Conservation (phyloP, 495 filamentous ascomycete species). For the Parathielavia hyrcaniae region DNA sequence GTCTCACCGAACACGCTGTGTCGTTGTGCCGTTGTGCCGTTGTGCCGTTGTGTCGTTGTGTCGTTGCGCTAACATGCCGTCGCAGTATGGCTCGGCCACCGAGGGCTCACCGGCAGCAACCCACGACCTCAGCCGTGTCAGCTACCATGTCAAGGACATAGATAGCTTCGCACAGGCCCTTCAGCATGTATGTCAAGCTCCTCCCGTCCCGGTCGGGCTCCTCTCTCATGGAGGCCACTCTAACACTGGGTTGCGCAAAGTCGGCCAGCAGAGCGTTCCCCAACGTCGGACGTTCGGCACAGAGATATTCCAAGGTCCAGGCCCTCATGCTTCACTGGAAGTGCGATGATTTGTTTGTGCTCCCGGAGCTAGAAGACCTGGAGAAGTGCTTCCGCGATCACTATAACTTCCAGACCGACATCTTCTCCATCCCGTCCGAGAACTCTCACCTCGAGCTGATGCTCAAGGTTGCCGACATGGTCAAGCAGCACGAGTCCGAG, state of each 20-base stretch:
- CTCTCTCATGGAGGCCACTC: background rate
- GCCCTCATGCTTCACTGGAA: slow-evolving; percentile 51
- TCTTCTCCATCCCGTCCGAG: slow-evolving; percentile 47
- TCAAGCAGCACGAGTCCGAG: slow-evolving; percentile 44
- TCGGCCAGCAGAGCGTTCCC: slow-evolving; percentile 48
- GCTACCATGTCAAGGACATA: slow-evolving; percentile 47
- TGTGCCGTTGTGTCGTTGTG: too few relatives aligned
- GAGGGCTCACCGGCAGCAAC: slow-evolving; percentile 40
- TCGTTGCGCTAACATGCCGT: too few relatives aligned
- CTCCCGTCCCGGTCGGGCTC: background rate
- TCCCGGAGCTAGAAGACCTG: slow-evolving; percentile 47
- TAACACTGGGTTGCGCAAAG: slow-evolving; percentile 25
- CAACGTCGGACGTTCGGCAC: slow-evolving; percentile 36
- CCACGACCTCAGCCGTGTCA: slow-evolving; percentile 49
- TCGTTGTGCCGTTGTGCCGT: too few relatives aligned
- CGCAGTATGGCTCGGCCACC: slow-evolving; percentile 43
- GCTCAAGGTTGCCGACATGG: slow-evolving; percentile 43
- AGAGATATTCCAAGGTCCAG: slow-evolving; percentile 48
- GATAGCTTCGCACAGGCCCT: slow-evolving; percentile 44
- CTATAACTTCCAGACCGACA: slow-evolving; percentile 45
- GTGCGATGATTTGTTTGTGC: slow-evolving; percentile 49
- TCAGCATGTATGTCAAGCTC: slow-evolving; percentile 38
- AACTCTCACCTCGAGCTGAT: slow-evolving; percentile 47
- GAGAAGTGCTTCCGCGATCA: slow-evolving; percentile 44
- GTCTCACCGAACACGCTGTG: fast-evolving